Base-by-base conservation (phyloP, 2,329 filamentous ascomycete species). In the Zymoseptoria brevis region DNA sequence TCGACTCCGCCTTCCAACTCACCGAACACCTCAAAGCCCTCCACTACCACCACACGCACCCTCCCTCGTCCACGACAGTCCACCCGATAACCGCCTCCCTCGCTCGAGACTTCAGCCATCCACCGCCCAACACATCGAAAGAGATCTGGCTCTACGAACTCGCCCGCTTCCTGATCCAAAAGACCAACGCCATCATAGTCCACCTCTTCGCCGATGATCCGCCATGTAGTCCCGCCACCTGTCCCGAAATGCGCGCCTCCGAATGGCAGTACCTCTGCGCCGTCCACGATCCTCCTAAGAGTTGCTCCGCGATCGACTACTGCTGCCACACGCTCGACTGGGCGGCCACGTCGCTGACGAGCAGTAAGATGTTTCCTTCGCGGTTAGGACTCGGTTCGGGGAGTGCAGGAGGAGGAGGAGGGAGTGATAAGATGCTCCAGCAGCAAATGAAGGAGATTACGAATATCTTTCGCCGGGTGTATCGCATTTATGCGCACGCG, bases 211-310 rank as follows among this genome's bases (percentile, higher is more conserved):
- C 91, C 72, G 94, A 97, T 75, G 82, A 81, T 50, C 93, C 93
- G 6, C 87, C 93, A 2, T 99, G 94, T 77, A 96, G 90, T 60
- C 84, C 89, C 13, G 81, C 82, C 64, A 96, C 94, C 1, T 99
- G 94, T 71, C 91, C 92, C 30, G 94, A 99, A 76, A 99, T 99
- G 94, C 91, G 94, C 71, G 94, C 94, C 2, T 94, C 89, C 29
- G 93, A 99, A 78, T 99, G 94, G 94, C 94, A 99, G 76, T 99
- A 97, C 71, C 84, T 99, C 53, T 99, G 94, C 77, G 94, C 94
- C 55, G 94, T 97, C 2, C 94, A 99, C 73, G 93, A 97, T 72
- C 88, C 91, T 54, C 94, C 94, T 54, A 97, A 97, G 77, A 89
- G 88, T 69, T 99, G 94, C 79, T 96, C 93, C 75, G 94, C 94